phyloP scores from a whole-genome alignment of 306 rosid genomes.

The Senna siamea region DNA sequence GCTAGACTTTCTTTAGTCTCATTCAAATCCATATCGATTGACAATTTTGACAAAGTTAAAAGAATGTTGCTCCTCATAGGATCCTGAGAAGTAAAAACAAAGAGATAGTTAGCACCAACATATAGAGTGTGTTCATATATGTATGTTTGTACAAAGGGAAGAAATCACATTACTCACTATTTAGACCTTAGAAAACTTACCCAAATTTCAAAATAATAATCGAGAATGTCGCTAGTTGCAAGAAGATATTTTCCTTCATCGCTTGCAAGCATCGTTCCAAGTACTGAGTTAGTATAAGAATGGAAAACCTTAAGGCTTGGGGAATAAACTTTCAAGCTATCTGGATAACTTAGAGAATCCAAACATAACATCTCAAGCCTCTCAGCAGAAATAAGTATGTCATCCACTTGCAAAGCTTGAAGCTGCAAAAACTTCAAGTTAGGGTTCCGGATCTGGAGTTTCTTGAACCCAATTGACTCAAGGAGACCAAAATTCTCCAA shows the following conservation, averaged over 20 bases:
- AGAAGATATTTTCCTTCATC: background rate
- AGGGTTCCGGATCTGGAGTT: background rate
- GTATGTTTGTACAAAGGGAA: too few relatives aligned
- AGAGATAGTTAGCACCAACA: too few relatives aligned
- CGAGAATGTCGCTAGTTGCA: background rate
- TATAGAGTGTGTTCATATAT: background rate
- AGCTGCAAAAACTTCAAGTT: constrained; percentile 20
- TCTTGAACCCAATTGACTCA: background rate
- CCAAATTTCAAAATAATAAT: background rate
- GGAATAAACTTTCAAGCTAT: background rate
- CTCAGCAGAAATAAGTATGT: background rate
- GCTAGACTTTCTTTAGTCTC: background rate
- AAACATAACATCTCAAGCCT: constrained; percentile 3
- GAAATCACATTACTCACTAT: background rate
- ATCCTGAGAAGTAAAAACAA: background rate
- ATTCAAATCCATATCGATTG: constrained; percentile 31
- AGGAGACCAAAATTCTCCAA: constrained; percentile 15
- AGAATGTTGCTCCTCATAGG: background rate
- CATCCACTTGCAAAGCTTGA: background rate
- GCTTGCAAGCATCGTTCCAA: background rate
- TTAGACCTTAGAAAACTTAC: constrained; percentile 1
- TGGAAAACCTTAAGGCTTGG: constrained; percentile 7
- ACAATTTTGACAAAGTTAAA: constrained; percentile 13
- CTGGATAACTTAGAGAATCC: constrained; percentile 18
- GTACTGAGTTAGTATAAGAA: background rate